Base-by-base conservation (phyloP, 1,284 basidiomycete species). In the Cutaneotrichosporon cavernicola region DNA sequence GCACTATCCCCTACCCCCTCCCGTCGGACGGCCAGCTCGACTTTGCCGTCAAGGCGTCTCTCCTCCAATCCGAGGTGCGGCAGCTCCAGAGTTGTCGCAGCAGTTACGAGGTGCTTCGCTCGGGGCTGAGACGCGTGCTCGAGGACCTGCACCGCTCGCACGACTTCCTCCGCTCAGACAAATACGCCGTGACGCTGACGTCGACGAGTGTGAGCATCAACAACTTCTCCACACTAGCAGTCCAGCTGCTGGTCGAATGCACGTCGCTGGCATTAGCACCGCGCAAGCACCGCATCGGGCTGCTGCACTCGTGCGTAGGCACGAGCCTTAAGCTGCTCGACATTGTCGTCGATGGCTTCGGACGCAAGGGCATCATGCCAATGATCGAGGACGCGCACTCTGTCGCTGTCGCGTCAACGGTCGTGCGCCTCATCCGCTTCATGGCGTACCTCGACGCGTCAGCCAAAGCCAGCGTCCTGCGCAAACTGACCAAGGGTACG, bases 351-450 rank as follows among this genome's bases (percentile, higher is more conserved):
- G 68, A 69, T 18, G 65, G 51, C 8, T 69, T 69, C 40, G 68
- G 64, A 4, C 65, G 68, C 32, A 65, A 67, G 58, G 68, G 65
- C 30, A 66, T 69, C 64, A 69, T 69, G 68, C 68, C 68, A 1
- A 65, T 69, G 65, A 69, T 69, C 26, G 68, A 69, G 61, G 68
- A 69, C 49, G 68, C 68, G 4, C 68, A 69, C 34, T 67, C 65
- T 11, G 68, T 69, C 7, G 65, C 65, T 2, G 68, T 69, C 8
- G 68, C 68, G 50, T 69, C 68, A 1, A 67, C 68, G 0, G 61
- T 62, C 7, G 68, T 69, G 14, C 65, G 68, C 9, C 58, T 69
- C 14, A 58, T 69, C 22, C 59, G 68, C 1, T 69, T 69, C 62
- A 62, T 67, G 56, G 8, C 62, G 30, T 69, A 69, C 34, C 64